Conservation (phyloP, 2,329 filamentous ascomycete species). For the Venturiaceae sp. region DNA sequence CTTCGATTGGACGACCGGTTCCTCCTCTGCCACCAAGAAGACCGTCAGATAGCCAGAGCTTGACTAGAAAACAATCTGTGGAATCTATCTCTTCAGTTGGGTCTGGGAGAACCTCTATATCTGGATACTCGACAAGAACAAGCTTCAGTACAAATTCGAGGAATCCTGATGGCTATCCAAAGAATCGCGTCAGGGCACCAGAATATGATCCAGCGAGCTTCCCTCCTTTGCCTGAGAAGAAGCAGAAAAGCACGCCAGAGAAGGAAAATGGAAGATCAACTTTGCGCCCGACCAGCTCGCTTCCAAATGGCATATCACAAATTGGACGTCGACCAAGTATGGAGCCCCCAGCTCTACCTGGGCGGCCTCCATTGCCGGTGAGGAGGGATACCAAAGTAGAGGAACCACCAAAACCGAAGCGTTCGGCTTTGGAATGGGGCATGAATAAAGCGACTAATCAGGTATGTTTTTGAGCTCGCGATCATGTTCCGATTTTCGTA, state of each 20-base stretch:
- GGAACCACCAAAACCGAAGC: constrained; percentile 20
- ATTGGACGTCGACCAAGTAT: constrained; percentile 9
- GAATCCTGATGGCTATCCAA: constrained; percentile 20
- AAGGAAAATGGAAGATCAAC: constrained; percentile 26
- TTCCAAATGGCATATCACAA: constrained; percentile 11
- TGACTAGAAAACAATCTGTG: constrained; percentile 18
- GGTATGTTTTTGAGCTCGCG: neutral
- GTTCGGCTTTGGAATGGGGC: constrained; percentile 36
- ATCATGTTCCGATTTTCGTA: neutral
- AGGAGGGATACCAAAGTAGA: constrained; percentile 12
- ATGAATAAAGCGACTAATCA: constrained; percentile 28
- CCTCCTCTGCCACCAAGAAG: constrained; percentile 35
- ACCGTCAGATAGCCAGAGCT: constrained; percentile 23
- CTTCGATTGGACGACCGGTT: constrained; percentile 2
- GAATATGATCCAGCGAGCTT: constrained; percentile 45
- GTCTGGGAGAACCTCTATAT: constrained; percentile 2
- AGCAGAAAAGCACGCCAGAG: constrained; percentile 28
- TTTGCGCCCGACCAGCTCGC: constrained; percentile 26
- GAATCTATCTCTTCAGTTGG: constrained; percentile 5
- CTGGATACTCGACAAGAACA: constrained; percentile 13
- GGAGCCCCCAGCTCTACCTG: constrained; percentile 15
- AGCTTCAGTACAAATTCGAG: constrained; percentile 32
- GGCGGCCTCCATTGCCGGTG: constrained; percentile 18
- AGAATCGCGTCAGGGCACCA: constrained; percentile 39
- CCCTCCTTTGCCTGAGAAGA: constrained; percentile 44